phyloP scores from a whole-genome alignment of 495 filamentous ascomycete species.

The Neurospora tetraspora region DNA sequence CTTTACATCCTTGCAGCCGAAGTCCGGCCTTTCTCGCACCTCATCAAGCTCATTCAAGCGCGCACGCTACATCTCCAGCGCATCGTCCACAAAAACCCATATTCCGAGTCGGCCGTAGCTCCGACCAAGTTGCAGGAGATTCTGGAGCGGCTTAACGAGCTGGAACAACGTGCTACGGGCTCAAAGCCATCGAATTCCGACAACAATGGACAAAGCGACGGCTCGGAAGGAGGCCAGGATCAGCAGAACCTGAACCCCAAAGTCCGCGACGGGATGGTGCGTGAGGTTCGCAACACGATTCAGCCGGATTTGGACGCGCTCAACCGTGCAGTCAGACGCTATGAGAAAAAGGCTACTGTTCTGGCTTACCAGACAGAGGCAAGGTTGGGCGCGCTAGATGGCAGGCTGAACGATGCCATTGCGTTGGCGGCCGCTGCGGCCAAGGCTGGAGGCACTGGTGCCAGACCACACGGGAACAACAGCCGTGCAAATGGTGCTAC shows the following conservation, averaged over 20 bases:
- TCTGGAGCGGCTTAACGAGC: constrained; percentile 51
- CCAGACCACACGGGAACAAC: neutral
- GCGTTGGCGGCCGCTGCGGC: constrained; percentile 65
- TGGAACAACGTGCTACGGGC: constrained; percentile 49
- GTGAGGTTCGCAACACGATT: constrained; percentile 52
- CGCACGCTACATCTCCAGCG: constrained; percentile 79
- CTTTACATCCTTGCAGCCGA: constrained; percentile 88
- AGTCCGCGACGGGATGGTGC: constrained; percentile 27
- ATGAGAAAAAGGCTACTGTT: constrained; percentile 77
- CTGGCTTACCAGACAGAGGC: constrained; percentile 64
- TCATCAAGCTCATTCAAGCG: constrained; percentile 67
- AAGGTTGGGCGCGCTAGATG: constrained; percentile 59
- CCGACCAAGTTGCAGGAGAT: constrained; percentile 46
- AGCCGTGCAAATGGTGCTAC: neutral
- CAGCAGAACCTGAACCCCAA: constrained; percentile 18
- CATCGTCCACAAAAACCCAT: constrained; percentile 46
- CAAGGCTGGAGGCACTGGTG: constrained; percentile 30
- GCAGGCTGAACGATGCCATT: constrained; percentile 64
- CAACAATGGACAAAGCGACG: constrained; percentile 18
- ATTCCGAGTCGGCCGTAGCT: constrained; percentile 32
- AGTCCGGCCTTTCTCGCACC: constrained; percentile 66
- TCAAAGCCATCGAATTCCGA: neutral
- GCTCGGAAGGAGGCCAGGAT: constrained; percentile 12
- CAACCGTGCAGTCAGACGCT: constrained; percentile 82
- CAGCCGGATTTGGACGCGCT: constrained; percentile 82